Conservation (phyloP, 495 filamentous ascomycete genomes). For the Elasticomyces elasticus region DNA sequence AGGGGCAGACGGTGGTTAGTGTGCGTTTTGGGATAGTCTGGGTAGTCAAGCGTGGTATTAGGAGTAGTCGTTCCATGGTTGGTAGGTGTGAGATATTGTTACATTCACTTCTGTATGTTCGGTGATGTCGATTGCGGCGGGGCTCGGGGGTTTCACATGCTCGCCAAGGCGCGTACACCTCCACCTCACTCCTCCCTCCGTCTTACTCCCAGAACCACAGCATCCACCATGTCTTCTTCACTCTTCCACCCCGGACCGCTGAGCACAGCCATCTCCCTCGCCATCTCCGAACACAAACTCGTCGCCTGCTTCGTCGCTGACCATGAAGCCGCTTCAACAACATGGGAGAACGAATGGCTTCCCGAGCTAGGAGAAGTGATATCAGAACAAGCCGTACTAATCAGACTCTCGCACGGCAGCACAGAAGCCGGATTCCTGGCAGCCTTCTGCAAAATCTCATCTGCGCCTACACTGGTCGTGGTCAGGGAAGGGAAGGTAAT, state of each 20-base stretch:
- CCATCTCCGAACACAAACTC: constrained; percentile 54
- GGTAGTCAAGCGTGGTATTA: background rate
- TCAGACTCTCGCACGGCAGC: constrained; percentile 59
- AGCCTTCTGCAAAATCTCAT: constrained; percentile 65
- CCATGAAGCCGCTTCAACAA: constrained; percentile 44
- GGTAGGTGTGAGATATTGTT: background rate
- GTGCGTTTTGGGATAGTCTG: background rate
- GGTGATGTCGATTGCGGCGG: background rate
- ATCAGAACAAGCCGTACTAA: constrained; percentile 47
- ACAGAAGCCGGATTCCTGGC: constrained; percentile 71
- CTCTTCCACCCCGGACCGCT: constrained; percentile 67
- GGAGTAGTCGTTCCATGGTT: constrained; percentile 2
- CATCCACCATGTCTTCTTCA: background rate
- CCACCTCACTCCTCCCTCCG: background rate
- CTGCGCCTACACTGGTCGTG: constrained; percentile 64
- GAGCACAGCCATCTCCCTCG: constrained; percentile 64
- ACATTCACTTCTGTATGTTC: background rate
- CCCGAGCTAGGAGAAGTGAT: constrained; percentile 44
- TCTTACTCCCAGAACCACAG: background rate
- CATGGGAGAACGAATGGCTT: constrained; percentile 73
- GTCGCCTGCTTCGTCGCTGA: constrained; percentile 60
- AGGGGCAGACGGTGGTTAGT: background rate
- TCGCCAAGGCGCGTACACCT: background rate
- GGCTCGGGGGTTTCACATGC: constrained; percentile 6
- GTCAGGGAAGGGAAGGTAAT: constrained; percentile 41